Base-by-base conservation (phyloP, 2,329 filamentous ascomycete genomes). In the Parastagonospora nodorum region DNA sequence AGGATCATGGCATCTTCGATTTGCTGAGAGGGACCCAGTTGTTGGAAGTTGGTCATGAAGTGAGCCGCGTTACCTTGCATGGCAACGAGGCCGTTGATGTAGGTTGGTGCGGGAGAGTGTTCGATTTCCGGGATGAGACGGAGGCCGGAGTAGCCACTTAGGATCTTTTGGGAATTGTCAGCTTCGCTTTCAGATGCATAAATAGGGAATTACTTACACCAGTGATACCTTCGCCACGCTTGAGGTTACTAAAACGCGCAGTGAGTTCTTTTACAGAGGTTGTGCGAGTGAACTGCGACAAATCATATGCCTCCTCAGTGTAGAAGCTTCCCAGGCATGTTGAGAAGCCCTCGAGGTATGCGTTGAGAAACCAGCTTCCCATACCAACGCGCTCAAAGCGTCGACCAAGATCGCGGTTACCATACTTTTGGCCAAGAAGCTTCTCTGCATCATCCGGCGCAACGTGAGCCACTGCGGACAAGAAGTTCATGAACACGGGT, bases 1-100 rank as follows among this genome's bases (percentile, higher is more conserved):
- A 43, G 41, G 16, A 43, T 24, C 41, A 43, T 43, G 6, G 41
- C 41, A 30, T 43, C 41, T 43, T 43, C 41, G 12, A 43, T 24
- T 4, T 19, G 28, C 29, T 43, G 41, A 12, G 16, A 8, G 8
- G 41, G n/a, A 2, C 28, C 28, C 5, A 32, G 41, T 6, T 43
- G 28, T 24, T 43, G 28, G 31, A 43, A 43, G 15, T 43, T 43
- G 41, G 41, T 43, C 41, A 43, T 43, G n/a, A 15, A 14, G 16
- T 43, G 41, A 15, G 41, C 41, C 8, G 41, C 29, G 19, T 31
- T 32, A 29, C 41, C 41, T 8, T 33, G 32, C 41, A 43, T 43
- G 28, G 16, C 41, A 16, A 43, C 14, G 4, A 12, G 15, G 14
- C 12, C 15, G 5, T 43, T 43, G 12, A 27, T 33, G 29, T 43